Evolutionary conservation across 495 filamentous ascomycete genomes (phyloP), one percentile per base, ranked within the genome.

Genomic region (Friedmanniomyces endolithicus): DNA sequence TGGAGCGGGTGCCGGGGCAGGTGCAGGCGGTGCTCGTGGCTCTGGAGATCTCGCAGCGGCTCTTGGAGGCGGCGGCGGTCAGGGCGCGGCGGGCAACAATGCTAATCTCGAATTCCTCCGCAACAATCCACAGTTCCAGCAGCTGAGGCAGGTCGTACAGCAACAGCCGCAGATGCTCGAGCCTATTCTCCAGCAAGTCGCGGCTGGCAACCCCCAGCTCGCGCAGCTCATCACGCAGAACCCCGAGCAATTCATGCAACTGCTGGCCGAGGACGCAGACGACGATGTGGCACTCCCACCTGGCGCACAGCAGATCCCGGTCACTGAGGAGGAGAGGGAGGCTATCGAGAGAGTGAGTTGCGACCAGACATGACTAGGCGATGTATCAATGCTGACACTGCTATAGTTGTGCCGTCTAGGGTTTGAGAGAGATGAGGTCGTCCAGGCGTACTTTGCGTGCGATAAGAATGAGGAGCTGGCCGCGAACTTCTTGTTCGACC

Each of bases 381-480:
- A 3, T 53, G 22, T 33, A 24, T 6, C 0, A 41, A 59, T 53
- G 68, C 74, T 74, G 64, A 74, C 53, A 25, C 4, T 11, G n/a
- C 37, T 53, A 11, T 60, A 95, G 88, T 75, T 98, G 59, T 90
- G 87, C 68, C 82, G 82, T 53, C 81, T 98, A 27, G 92, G 92
- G 11, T 98, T 98, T 68, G 80, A 89, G 50, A 83, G 90, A 27
- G 90, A 97, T 63, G 78, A 85, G 60, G 94, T 90, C 41, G 95
- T 98, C 66, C 92, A 98, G 73, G 92, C 92, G 12, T 98, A 97
- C 73, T 97, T 98, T 67, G 92, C 92, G 7, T 98, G 92, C 68
- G 92, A 98, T 71, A 98, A 97, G 77, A 96, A 98, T 68, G 92
- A 98, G 70, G 92, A 98, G 67, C 74, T 97, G 34, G 90, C 92